These are phyloP conservation scores for Trichocomaceae sp. DNA, from an alignment of 2,329 filamentous ascomycete genomes.

Conservation along the genomic window DNA sequence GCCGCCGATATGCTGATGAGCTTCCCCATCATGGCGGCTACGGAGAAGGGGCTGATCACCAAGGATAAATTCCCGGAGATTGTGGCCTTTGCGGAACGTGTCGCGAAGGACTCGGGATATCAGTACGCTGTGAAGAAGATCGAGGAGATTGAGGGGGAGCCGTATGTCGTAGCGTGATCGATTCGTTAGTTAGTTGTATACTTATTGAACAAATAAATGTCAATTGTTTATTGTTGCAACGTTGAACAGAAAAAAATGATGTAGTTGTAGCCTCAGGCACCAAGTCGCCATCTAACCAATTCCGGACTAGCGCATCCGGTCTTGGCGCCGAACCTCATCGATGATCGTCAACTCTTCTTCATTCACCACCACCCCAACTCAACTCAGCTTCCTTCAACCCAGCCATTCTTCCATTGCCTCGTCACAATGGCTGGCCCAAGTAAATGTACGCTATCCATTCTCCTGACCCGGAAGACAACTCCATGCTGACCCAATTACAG, in stretches of 20 bases:
- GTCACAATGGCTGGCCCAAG: constrained; percentile 45
- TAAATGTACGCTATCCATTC: constrained; percentile 33
- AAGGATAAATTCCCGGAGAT: constrained; percentile 34
- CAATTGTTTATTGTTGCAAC: too few relatives aligned
- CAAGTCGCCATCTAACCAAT: not conserved
- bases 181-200: too few relatives aligned
- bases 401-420: not conserved
- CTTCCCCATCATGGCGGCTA: constrained; percentile 39
- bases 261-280: not conserved
- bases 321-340: not conserved
- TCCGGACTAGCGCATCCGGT: not conserved
- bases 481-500: constrained; percentile 44
- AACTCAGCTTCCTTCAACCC: not conserved
- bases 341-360: constrained; percentile 1
- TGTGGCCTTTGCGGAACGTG: constrained; percentile 28
- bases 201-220: too few relatives aligned
- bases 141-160: constrained; percentile 32
- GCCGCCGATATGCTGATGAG: constrained; percentile 45
- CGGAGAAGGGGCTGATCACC: constrained; percentile 26
- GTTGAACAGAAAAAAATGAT: too few relatives aligned
- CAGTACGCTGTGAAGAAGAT: constrained; percentile 37
- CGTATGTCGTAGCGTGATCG: constrained; percentile 4
- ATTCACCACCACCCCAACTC: not conserved
- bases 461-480: constrained; percentile 26
- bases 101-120: constrained; percentile 35